phyloP scores from a whole-genome alignment of 805 yeast species.

The Candida succiphila region DNA sequence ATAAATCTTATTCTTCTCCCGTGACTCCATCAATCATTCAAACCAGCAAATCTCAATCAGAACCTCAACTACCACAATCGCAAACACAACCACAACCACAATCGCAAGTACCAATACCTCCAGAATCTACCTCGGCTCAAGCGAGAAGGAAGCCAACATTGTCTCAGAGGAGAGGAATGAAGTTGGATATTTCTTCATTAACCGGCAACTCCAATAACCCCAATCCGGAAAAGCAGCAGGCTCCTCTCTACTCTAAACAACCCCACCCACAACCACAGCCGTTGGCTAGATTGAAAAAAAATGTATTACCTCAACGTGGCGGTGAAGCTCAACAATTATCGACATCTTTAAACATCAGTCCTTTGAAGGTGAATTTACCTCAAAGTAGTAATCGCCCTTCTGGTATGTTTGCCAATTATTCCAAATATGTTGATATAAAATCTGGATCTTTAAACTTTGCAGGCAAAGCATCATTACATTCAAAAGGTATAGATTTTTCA shows the following conservation, averaged over 20 bases:
- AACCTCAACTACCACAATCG: no score
- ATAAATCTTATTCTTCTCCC: conserved; percentile 1
- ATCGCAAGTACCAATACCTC: conserved; percentile 3
- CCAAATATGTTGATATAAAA: conserved; percentile 83
- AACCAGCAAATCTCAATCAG: conserved; percentile 1
- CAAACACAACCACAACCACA: no score
- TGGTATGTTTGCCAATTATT: conserved; percentile 73
- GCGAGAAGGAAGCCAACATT: conserved; percentile 30
- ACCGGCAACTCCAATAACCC: conserved; percentile 3
- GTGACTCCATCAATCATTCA: conserved; percentile 5
- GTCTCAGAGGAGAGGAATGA: conserved; percentile 48
- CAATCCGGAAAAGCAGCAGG: conserved; percentile 1
- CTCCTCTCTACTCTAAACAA: not conserved
- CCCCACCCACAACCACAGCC: not conserved
- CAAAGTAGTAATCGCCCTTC: conserved; percentile 25
- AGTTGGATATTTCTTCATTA: conserved; percentile 26
- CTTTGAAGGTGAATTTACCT: conserved; percentile 12
- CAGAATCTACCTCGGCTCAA: conserved; percentile 2
- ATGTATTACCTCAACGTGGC: conserved; percentile 16
- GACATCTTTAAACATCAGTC: conserved; percentile 10
- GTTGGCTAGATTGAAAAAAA: conserved; percentile 7
- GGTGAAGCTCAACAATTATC: conserved; percentile 11
- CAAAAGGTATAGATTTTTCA: conserved; percentile 85
- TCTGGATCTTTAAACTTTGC: conserved; percentile 88
- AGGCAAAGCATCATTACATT: conserved; percentile 86